A percentile compares a stretch with the other conserved stretches of the same genome.
These are phyloP conservation scores for Claviceps citrina DNA, from an alignment of 2,329 filamentous ascomycete species.

Conservation along the genomic window DNA sequence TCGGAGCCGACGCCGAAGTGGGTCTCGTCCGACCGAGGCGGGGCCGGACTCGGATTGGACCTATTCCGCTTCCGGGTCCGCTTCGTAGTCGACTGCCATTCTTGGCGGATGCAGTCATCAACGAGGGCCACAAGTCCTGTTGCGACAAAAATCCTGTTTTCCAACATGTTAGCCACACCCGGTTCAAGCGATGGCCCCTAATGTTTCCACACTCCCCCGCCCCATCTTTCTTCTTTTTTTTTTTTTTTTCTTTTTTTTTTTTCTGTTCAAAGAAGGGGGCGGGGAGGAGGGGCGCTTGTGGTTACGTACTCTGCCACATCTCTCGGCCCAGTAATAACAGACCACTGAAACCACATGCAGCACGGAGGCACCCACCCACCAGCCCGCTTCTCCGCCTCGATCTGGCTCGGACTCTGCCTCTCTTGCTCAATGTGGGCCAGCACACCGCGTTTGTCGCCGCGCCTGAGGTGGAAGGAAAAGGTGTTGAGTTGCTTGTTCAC, in stretches of 20 bases:
- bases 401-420: slow-evolving; percentile 54
- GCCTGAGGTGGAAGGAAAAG: slow-evolving; percentile 66
- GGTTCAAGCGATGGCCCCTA: too few relatives aligned
- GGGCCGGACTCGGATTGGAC: slow-evolving; percentile 3
- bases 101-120: slow-evolving; percentile 77
- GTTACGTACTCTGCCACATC: slow-evolving; percentile 74
- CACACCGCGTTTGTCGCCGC: slow-evolving; percentile 40
- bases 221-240: too few relatives aligned
- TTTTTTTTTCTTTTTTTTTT: too few relatives aligned
- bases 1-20: background rate
- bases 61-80: slow-evolving; percentile 8
- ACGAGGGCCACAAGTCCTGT: slow-evolving; percentile 81
- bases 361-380: slow-evolving; percentile 86
- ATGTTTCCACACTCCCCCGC: too few relatives aligned
- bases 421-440: slow-evolving; percentile 80
- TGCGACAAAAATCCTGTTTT: slow-evolving; percentile 61
- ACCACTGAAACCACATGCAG: slow-evolving; percentile 75
- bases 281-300: too few relatives aligned
- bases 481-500: slow-evolving; percentile 53
- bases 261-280: too few relatives aligned
- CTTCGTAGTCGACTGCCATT: slow-evolving; percentile 44
- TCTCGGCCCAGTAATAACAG: slow-evolving; percentile 50
- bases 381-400: slow-evolving; percentile 54
- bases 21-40: background rate
- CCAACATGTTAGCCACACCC: too few relatives aligned